phyloP scores from a whole-genome alignment of 768 basidiomycete species.

The Leccinum longicurvipes region DNA sequence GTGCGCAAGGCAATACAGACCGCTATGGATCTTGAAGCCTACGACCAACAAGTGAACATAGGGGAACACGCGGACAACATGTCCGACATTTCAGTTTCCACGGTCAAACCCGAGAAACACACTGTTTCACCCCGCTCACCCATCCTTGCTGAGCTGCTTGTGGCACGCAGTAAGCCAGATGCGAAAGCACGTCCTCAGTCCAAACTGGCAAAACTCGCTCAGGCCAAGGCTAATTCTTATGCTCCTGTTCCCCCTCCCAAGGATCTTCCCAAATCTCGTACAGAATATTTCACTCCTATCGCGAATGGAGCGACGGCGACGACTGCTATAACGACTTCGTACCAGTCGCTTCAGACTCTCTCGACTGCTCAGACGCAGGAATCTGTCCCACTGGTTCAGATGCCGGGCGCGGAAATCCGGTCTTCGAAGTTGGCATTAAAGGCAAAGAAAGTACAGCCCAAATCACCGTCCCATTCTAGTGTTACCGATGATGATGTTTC shows the following conservation, averaged over 20 bases:
- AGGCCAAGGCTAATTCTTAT: slow-evolving; percentile 42
- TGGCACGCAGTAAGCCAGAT: slow-evolving; percentile 16
- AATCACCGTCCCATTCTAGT: slow-evolving; percentile 32
- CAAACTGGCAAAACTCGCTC: slow-evolving; percentile 72
- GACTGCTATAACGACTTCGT: slow-evolving; percentile 80
- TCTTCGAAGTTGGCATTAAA: slow-evolving; percentile 78
- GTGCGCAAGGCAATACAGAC: slow-evolving; percentile 64
- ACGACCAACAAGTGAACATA: slow-evolving; percentile 34
- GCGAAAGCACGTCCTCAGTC: slow-evolving; percentile 48
- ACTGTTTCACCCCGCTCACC: slow-evolving; percentile 22
- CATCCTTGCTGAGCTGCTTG: slow-evolving; percentile 11
- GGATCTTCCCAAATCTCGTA: slow-evolving; percentile 46
- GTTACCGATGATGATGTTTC: slow-evolving; percentile 39
- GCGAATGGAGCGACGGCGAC: slow-evolving; percentile 83
- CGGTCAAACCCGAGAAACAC: slow-evolving; percentile 19
- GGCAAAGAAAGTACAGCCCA: slow-evolving; percentile 55
- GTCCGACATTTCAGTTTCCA: slow-evolving; percentile 22
- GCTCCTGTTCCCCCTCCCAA: slow-evolving; percentile 26
- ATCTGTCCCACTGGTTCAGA: slow-evolving; percentile 21
- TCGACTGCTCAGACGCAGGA: slow-evolving; percentile 33
- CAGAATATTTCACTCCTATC: slow-evolving; percentile 73
- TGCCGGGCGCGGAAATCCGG: slow-evolving; percentile 38
- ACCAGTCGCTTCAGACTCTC: slow-evolving; percentile 67
- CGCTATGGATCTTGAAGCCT: slow-evolving; percentile 61
- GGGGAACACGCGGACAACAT: slow-evolving; percentile 9